Percentiles rank a stretch among this genome's conserved stretches.
phyloP scores from a whole-genome alignment of 768 basidiomycete genomes.

The Hypholoma fasciculare region DNA sequence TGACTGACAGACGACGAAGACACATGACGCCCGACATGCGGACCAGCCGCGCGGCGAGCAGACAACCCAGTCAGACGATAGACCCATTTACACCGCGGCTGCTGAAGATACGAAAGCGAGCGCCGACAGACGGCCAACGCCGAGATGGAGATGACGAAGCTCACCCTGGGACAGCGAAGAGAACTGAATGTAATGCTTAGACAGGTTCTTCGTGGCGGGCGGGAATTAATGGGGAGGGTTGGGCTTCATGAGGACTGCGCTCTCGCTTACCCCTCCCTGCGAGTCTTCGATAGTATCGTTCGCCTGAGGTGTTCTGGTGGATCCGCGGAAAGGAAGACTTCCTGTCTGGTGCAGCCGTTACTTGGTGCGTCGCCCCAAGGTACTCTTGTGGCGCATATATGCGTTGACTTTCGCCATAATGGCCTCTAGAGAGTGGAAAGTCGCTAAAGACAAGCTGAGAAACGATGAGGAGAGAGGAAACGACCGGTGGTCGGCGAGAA shows the following conservation, averaged over 20 bases:
- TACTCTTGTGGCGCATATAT: too few relatives aligned
- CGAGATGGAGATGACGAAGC: too few relatives aligned
- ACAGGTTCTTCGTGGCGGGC: not conserved
- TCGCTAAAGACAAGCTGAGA: not conserved
- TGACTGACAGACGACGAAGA: not conserved
- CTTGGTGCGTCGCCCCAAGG: too few relatives aligned
- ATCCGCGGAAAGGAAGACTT: not conserved
- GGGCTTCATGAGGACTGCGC: conserved; percentile 17
- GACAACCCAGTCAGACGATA: too few relatives aligned
- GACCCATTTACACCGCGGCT: too few relatives aligned
- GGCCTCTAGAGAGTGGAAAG: not conserved
- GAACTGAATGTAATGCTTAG: not conserved
- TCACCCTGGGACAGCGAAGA: not conserved
- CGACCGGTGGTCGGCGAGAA: not conserved
- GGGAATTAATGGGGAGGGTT: conserved; percentile 3
- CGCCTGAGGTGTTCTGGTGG: not conserved
- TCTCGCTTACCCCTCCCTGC: conserved; percentile 13
- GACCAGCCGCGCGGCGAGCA: too few relatives aligned
- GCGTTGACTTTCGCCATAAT: too few relatives aligned
- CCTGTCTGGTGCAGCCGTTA: not conserved
- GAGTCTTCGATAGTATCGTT: not conserved
- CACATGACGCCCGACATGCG: too few relatives aligned
- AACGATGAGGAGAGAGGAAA: not conserved
- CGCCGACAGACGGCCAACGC: not conserved
- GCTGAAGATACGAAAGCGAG: not conserved